Conservation (phyloP, 2,329 filamentous ascomycete genomes). For the Malbranchea zuffiana region DNA sequence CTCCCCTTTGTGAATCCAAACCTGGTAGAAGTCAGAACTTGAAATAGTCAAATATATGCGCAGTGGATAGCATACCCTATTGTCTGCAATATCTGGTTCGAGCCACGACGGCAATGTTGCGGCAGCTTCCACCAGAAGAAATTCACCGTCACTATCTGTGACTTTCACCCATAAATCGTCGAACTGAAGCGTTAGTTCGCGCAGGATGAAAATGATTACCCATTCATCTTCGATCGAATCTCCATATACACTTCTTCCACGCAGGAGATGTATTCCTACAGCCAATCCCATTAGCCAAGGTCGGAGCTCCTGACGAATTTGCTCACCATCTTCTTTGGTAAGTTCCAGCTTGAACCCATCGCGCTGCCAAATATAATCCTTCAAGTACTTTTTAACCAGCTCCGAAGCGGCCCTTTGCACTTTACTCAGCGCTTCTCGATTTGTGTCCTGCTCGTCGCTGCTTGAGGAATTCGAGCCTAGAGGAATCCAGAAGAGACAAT, state of each 20-base stretch:
- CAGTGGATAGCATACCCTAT: slow-evolving; percentile 44
- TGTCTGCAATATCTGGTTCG: slow-evolving; percentile 76
- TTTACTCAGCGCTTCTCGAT: slow-evolving; percentile 53
- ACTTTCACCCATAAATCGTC: slow-evolving; percentile 70
- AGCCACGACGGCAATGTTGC: slow-evolving; percentile 81
- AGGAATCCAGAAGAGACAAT: slow-evolving; percentile 64
- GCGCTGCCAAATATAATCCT: slow-evolving; percentile 90
- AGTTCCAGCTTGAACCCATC: slow-evolving; percentile 64
- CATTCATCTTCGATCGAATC: slow-evolving; percentile 97
- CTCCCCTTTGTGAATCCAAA: slow-evolving; percentile 75
- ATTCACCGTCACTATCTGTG: slow-evolving; percentile 85
- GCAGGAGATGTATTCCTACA: slow-evolving; percentile 48
- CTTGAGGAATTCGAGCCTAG: slow-evolving; percentile 44
- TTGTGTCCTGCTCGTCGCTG: slow-evolving; percentile 38
- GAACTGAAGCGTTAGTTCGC: slow-evolving; percentile 65
- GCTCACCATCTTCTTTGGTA: slow-evolving; percentile 49
- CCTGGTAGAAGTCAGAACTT: slow-evolving; percentile 28
- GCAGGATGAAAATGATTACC: slow-evolving; percentile 83
- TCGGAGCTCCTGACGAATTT: slow-evolving; percentile 8
- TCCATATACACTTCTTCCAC: slow-evolving; percentile 73
- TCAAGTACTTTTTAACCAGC: slow-evolving; percentile 55
- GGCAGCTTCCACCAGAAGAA: slow-evolving; percentile 86
- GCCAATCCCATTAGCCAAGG: neutral
- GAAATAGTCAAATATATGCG: neutral
- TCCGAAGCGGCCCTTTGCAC: slow-evolving; percentile 59